These are phyloP conservation scores for Rutstroemia sp. DNA, from an alignment of 2,329 filamentous ascomycete species.

Conservation along the genomic window DNA sequence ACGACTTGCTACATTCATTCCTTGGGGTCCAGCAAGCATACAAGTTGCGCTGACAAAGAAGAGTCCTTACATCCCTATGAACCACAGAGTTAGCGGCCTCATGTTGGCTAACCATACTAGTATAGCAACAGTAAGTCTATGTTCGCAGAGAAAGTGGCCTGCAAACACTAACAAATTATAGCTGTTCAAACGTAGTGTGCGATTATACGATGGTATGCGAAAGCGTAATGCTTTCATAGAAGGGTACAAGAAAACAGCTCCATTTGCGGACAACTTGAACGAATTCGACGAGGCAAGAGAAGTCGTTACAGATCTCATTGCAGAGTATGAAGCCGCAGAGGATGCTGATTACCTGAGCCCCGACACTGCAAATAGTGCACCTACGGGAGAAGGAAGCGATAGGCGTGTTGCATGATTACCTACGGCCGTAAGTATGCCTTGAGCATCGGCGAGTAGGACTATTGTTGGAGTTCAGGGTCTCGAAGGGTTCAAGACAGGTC, in stretches of 20 bases:
- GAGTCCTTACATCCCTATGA: slow-evolving; percentile 90
- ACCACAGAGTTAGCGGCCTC: slow-evolving; percentile 87
- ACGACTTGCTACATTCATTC: slow-evolving; percentile 90
- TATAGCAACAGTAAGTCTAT: slow-evolving; percentile 69
- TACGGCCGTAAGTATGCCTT: not conserved
- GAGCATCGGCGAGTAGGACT: not conserved
- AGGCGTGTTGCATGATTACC: slow-evolving; percentile 20
- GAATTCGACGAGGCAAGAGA: slow-evolving; percentile 94
- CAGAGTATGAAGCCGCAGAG: slow-evolving; percentile 94
- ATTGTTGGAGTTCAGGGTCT: slow-evolving; percentile 2
- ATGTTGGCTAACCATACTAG: slow-evolving; percentile 99
- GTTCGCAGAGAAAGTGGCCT: not conserved
- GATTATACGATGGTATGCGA: slow-evolving; percentile 86
- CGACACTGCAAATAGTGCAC: slow-evolving; percentile 21
- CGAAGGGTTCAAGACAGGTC: not conserved
- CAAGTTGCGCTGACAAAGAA: slow-evolving; percentile 96
- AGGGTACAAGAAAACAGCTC: slow-evolving; percentile 89
- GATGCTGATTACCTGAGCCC: slow-evolving; percentile 82
- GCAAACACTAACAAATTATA: slow-evolving; percentile 27
- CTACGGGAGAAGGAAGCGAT: slow-evolving; percentile 25
- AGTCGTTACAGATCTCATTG: slow-evolving; percentile 84
- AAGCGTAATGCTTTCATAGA: slow-evolving; percentile 98
- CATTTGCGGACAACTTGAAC: slow-evolving; percentile 82
- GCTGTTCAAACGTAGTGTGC: slow-evolving; percentile 88
- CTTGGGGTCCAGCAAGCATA: slow-evolving; percentile 96